Base-by-base conservation (phyloP, 495 filamentous ascomycete species). In the Hypoxylon trugodes region DNA sequence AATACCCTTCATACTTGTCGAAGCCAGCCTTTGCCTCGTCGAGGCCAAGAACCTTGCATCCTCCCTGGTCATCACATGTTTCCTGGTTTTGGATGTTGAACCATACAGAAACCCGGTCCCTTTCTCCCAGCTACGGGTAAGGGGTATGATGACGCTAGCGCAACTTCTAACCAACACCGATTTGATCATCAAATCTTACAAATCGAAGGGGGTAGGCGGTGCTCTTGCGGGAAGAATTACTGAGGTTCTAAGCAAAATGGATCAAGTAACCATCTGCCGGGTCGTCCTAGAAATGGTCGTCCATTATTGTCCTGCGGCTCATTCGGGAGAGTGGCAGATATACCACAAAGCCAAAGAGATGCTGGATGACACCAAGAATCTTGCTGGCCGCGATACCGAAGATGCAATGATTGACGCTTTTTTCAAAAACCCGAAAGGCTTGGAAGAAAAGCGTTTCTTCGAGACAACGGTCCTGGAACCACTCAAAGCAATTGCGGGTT, bases 221-320 rank as follows among this genome's bases (percentile, higher is more conserved):
- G 26, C 19, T 64, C 63, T 55, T 26, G 61, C 19, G 51, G 61
- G 26, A 60, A 74, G 46, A 21, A 37, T 79, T 2, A 59, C 69
- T 6, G 62, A 68, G 1, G 49, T 64, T 1, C 28, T 80, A 19
- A 52, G 52, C 1, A 65, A 59, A 24, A 71, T 65, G 9, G 77
- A 81, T 26, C 77, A 77, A 25, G 68, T 72, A 8, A 76, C 72
- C n/a, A 65, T 82, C 36, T 77, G 75, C 61, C 75, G 81, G 43
- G 60, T 59, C 7, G 33, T 80, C 9, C 54, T 81, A 16, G 65
- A 68, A 2, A 60, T 80, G 7, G 63, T 74, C 7, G 24, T 77
- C 3, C 63, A 73, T 25, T 70, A 75, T 13, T 70, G 57, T 5
- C 65, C 67, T 1, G 47, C 68, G 6, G 72, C 71, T 1, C 70